Percentiles rank a stretch among this genome's conserved stretches.
Conservation (phyloP, 1,284 basidiomycete genomes). For the Leccinum subspadiceum region DNA sequence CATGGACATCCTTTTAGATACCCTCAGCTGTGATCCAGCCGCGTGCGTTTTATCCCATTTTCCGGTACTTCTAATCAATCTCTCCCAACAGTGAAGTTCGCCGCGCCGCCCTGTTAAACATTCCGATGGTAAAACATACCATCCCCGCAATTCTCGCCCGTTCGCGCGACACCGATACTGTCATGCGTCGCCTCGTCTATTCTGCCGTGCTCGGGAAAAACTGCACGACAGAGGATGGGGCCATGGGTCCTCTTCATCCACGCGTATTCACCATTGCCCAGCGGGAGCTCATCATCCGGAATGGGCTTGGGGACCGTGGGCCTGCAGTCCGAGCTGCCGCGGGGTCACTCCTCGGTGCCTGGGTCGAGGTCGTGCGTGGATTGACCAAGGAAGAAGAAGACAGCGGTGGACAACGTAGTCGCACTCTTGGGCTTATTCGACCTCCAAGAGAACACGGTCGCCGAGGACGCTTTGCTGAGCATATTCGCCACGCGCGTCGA, state of each 20-base stretch:
- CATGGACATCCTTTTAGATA: slow-evolving; percentile 69
- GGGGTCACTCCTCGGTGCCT: slow-evolving; percentile 72
- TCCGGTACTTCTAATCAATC: not conserved
- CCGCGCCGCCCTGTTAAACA: slow-evolving; percentile 79
- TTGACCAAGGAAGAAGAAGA: slow-evolving; percentile 43
- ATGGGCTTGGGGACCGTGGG: slow-evolving; percentile 89
- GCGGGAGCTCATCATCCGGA: slow-evolving; percentile 74
- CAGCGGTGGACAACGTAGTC: slow-evolving; percentile 43
- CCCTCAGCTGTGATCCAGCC: slow-evolving; percentile 74
- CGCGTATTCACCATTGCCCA: slow-evolving; percentile 72
- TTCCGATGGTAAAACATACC: slow-evolving; percentile 62
- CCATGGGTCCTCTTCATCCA: slow-evolving; percentile 62
- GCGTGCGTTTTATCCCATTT: slow-evolving; percentile 49
- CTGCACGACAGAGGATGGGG: slow-evolving; percentile 19
- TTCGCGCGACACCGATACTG: slow-evolving; percentile 82
- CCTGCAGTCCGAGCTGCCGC: slow-evolving; percentile 79
- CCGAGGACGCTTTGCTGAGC: slow-evolving; percentile 65
- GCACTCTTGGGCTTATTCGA: slow-evolving; percentile 68
- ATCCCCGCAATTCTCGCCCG: slow-evolving; percentile 75
- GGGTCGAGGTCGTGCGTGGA: slow-evolving; percentile 67
- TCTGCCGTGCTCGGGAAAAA: slow-evolving; percentile 52
- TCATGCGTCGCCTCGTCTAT: slow-evolving; percentile 83
- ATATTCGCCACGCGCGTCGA: slow-evolving; percentile 63
- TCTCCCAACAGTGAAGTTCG: slow-evolving; percentile 75
- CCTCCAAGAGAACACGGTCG: slow-evolving; percentile 54